Evolutionary conservation across 1,139 yeast species (phyloP).

Genomic region (Meyerozyma smithsonii): DNA sequence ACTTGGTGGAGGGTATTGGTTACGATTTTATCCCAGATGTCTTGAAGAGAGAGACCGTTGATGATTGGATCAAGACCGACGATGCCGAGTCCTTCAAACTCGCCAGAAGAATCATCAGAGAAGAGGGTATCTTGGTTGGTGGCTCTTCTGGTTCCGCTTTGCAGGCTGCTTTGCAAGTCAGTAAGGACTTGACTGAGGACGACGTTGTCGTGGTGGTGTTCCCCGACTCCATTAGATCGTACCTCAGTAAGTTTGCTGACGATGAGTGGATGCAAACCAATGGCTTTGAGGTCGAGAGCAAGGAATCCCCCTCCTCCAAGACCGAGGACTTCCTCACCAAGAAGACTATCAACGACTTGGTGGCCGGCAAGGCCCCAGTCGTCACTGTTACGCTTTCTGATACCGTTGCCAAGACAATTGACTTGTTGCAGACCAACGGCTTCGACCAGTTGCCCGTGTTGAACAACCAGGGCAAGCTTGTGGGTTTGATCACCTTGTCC

Average conservation of each 20-base stretch:
- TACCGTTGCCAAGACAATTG: slow-evolving; percentile 62
- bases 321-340: slow-evolving; percentile 46
- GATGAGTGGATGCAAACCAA: slow-evolving; percentile 89
- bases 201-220: slow-evolving; percentile 77
- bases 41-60: slow-evolving; percentile 61
- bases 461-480: slow-evolving; percentile 52
- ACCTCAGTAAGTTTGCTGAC: slow-evolving; percentile 82
- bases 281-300: slow-evolving; percentile 55
- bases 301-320: slow-evolving; percentile 40
- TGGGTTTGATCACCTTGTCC: slow-evolving; percentile 77
- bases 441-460: slow-evolving; percentile 86
- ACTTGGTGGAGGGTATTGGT: slow-evolving; percentile 89
- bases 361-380: slow-evolving; percentile 67
- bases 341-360: slow-evolving; percentile 61
- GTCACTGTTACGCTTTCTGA: slow-evolving; percentile 67
- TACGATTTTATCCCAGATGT: slow-evolving; percentile 87
- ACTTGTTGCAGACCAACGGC: slow-evolving; percentile 68
- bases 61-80: slow-evolving; percentile 82
- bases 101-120: slow-evolving; percentile 78
- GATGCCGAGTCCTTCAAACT: slow-evolving; percentile 76
- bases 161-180: slow-evolving; percentile 73
- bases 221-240: slow-evolving; percentile 87
- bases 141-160: slow-evolving; percentile 86
- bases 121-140: slow-evolving; percentile 85
- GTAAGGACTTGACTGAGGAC: slow-evolving; percentile 64